Evolutionary conservation across 805 yeast genomes (phyloP), one percentile per base, ranked within the genome.

Genomic region (Yarrowia hollandica): DNA sequence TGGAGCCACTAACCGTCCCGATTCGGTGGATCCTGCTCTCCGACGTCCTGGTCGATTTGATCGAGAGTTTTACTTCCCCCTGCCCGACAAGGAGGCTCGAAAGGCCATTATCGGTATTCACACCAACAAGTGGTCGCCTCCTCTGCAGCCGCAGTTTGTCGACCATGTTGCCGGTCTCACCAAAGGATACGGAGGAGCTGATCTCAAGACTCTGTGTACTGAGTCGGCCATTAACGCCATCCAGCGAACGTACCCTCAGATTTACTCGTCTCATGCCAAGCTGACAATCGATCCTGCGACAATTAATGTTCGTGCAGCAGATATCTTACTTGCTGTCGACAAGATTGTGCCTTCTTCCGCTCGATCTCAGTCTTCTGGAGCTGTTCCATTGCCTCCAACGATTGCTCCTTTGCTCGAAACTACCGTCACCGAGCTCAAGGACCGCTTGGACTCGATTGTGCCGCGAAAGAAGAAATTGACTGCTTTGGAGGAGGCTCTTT

Each of bases 151-250:
- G 0, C 72, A 69, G 5, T 87, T 94, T 64, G 66, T 89, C 9
- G 77, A 78, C 5, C 82, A 83, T 59, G 76, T 94, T 31, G 92
- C 97, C 0, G 77, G 77, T 18, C 73, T 89, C 60, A 92, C 99
- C 0, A 92, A 91, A 69, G 99, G 99, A 0, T 94, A 88, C 68
- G 99, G 99, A 46, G 99, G 99, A 75, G 98, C 99, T 2, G 99
- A 94, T 71, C 75, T 94, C 63, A 77, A 97, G 59, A 96, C 98
- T 0, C 75, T 94, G 26, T 90, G 98, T 70, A 92, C 98, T 0
- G 99, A 94, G 69, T 91, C 97, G 26, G 98, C 98, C 0, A 76
- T 94, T 62, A 85, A 86, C 66, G 85, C 96, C 66, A 92, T 94
- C 37, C 97, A 92, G 72, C 76, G 98, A 63, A 82, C 85, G 44